Percentiles rank a stretch among this genome's conserved stretches.
Evolutionary conservation across 495 filamentous ascomycete genomes (phyloP).

Genomic region (Wilcoxina mikolae): DNA sequence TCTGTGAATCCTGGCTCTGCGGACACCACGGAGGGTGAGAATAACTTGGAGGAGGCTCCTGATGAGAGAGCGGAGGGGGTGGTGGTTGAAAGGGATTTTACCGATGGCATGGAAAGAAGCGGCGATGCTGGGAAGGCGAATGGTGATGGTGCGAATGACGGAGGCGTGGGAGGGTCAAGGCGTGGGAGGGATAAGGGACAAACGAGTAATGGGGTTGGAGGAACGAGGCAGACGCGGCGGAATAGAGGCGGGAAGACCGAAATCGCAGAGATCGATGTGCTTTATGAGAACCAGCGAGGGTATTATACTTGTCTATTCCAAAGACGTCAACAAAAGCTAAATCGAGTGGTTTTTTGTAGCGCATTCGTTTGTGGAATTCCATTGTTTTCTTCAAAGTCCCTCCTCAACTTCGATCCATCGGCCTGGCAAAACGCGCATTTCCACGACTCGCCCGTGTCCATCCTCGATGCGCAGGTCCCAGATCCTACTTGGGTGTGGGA

Average conservation of each 20-base stretch:
- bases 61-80: slow-evolving; percentile 17
- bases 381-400: slow-evolving; percentile 68
- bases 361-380: slow-evolving; percentile 77
- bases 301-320: slow-evolving; percentile 11
- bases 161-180: slow-evolving; percentile 1
- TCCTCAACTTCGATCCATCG: slow-evolving; percentile 73
- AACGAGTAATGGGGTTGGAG: not conserved
- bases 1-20: slow-evolving; percentile 6
- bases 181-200: not conserved
- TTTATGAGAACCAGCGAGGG: slow-evolving; percentile 88
- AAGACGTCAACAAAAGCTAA: not conserved
- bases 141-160: slow-evolving; percentile 4
- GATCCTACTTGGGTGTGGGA: slow-evolving; percentile 95
- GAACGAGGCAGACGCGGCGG: not conserved
- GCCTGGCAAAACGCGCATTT: slow-evolving; percentile 68
- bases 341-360: slow-evolving; percentile 4
- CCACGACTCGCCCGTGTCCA: slow-evolving; percentile 65
- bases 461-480: slow-evolving; percentile 78
- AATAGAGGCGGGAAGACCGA: slow-evolving; percentile 29
- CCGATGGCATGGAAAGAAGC: not conserved
- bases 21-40: slow-evolving; percentile 8
- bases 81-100: slow-evolving; percentile 8
- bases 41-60: slow-evolving; percentile 7
- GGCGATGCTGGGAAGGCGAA: slow-evolving; percentile 2
- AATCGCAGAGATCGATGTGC: slow-evolving; percentile 55